Percentiles rank a stretch among this genome's conserved stretches.
phyloP scores from a whole-genome alignment of 768 basidiomycete species.

The Mycena pura region DNA sequence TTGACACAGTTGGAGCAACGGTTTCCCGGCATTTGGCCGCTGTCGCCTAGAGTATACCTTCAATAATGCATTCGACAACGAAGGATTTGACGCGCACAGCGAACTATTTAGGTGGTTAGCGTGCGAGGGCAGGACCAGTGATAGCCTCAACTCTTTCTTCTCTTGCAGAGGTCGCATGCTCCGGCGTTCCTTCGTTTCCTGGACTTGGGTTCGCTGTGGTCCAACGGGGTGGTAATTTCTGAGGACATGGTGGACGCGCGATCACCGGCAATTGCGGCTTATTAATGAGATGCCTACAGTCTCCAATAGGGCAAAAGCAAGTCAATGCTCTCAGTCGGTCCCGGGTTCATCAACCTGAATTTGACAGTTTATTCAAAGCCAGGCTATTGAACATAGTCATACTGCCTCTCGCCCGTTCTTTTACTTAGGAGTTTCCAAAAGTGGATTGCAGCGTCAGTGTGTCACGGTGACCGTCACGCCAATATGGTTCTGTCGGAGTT shows the following conservation, averaged over 20 bases:
- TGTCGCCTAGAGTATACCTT: constrained; percentile 56
- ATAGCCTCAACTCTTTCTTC: constrained; percentile 67
- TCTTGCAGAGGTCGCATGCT: constrained; percentile 77
- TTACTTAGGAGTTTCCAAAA: too few relatives aligned
- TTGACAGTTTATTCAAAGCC: too few relatives aligned
- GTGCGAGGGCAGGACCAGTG: background rate
- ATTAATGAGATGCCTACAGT: too few relatives aligned
- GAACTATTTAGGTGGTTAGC: constrained; percentile 39
- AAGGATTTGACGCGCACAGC: constrained; percentile 40
- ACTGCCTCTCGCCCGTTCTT: too few relatives aligned
- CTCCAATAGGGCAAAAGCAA: too few relatives aligned
- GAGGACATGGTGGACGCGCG: background rate
- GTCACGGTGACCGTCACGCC: too few relatives aligned
- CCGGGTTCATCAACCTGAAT: too few relatives aligned
- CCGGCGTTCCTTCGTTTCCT: constrained; percentile 70
- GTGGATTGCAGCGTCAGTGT: background rate
- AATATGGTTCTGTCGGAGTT: constrained; percentile 96
- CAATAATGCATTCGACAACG: constrained; percentile 18
- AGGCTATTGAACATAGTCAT: too few relatives aligned
- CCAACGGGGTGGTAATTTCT: constrained; percentile 4
- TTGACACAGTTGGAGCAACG: constrained; percentile 70
- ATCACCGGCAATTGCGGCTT: too few relatives aligned
- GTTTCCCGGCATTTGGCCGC: constrained; percentile 70
- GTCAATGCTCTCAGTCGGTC: too few relatives aligned
- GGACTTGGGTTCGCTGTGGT: constrained; percentile 13